Percentiles rank a stretch among this genome's conserved stretches.
Conservation (phyloP, 805 yeast species). For the Tetrapisispora namnaoensis region DNA sequence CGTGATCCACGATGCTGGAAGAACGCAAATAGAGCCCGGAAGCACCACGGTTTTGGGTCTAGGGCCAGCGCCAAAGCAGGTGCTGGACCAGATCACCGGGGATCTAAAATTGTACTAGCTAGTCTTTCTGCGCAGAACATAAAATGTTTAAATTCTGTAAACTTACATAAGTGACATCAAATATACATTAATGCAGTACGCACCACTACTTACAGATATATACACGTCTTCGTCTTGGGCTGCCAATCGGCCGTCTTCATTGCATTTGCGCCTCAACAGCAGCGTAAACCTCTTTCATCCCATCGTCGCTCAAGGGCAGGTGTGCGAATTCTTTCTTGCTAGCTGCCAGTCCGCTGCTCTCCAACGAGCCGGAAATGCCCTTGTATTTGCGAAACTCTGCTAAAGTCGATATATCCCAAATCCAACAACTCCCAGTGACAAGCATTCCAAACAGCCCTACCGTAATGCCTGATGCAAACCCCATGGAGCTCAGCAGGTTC, state of each 20-base stretch:
- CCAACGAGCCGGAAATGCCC: background rate
- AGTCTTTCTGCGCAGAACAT: background rate
- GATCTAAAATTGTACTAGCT: slow-evolving; percentile 61
- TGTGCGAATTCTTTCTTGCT: background rate
- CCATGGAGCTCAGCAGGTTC: slow-evolving; percentile 47
- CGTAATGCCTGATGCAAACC: slow-evolving; percentile 70
- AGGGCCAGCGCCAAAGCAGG: slow-evolving; percentile 88
- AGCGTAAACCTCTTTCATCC: background rate
- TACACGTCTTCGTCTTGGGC: background rate
- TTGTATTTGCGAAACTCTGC: slow-evolving; percentile 43
- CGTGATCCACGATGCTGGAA: slow-evolving; percentile 90
- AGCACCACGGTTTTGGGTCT: slow-evolving; percentile 92
- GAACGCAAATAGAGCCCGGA: slow-evolving; percentile 94
- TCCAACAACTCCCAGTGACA: slow-evolving; percentile 71
- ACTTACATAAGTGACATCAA: background rate
- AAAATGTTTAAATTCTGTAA: no score
- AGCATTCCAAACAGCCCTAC: slow-evolving; percentile 63
- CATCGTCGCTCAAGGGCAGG: background rate
- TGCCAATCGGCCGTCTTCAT: background rate
- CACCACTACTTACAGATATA: background rate
- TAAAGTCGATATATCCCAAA: slow-evolving; percentile 57
- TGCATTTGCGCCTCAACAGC: background rate
- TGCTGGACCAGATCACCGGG: slow-evolving; percentile 74
- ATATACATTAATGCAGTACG: background rate
- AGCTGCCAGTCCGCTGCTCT: background rate